Conservation (phyloP, 768 basidiomycete genomes). For the Neoboletus magnificus region DNA sequence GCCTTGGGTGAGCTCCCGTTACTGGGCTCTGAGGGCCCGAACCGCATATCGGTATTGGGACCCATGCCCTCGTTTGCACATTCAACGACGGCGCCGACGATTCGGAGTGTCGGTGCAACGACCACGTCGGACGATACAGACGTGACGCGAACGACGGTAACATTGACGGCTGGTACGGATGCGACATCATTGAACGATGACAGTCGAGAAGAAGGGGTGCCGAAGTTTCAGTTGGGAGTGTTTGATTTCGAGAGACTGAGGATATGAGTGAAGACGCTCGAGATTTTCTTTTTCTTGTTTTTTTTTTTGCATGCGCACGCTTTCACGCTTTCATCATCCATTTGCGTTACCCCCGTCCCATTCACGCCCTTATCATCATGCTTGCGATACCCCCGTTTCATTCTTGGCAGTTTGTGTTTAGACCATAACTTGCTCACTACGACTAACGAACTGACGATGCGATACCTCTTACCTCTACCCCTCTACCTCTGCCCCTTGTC, state of each 20-base stretch:
- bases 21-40: conserved; percentile 9
- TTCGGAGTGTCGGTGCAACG: conserved; percentile 31
- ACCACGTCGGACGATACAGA: conserved; percentile 32
- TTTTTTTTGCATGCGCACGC: conserved; percentile 1
- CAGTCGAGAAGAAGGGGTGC: conserved; percentile 6
- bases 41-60: conserved; percentile 28
- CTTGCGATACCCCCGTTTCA: conserved; percentile 10
- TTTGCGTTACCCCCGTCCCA: conserved; percentile 9
- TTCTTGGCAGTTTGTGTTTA: neutral
- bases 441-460: conserved; percentile 9
- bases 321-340: neutral
- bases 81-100: conserved; percentile 28
- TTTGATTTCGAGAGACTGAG: conserved; percentile 24
- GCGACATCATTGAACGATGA: conserved; percentile 7
- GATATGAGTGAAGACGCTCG: neutral
- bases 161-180: conserved; percentile 16
- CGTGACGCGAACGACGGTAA: conserved; percentile 21
- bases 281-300: neutral
- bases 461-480: conserved; percentile 6
- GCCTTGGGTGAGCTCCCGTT: conserved; percentile 21
- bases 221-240: conserved; percentile 12
- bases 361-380: neutral
- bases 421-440: neutral
- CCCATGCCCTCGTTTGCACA: conserved; percentile 33
- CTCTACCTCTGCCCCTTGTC: too few relatives aligned